Conservation (phyloP, 2,329 filamentous ascomycete species). For the Colletotrichum plurivorum region DNA sequence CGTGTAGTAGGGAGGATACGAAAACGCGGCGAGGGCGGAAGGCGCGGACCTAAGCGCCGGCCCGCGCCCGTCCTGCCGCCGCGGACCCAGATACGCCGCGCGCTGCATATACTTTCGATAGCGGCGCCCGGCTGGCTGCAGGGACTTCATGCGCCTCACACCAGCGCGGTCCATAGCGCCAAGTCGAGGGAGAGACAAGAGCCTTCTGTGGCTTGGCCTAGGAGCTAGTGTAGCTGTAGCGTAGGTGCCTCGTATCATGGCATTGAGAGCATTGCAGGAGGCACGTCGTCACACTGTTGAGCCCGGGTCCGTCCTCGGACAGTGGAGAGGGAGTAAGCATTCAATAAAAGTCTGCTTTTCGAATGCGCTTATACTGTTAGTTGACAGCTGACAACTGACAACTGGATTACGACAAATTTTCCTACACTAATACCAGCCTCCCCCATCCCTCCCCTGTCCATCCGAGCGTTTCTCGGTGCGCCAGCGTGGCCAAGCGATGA, state of each 20-base stretch:
- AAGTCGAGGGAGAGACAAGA: background rate
- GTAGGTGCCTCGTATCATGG: slow-evolving; percentile 15
- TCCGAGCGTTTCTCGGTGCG: too few species aligned
- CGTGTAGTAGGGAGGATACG: background rate
- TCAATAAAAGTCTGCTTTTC: background rate
- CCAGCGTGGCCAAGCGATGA: too few species aligned
- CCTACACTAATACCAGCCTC: too few species aligned
- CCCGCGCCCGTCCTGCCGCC: slow-evolving; percentile 18
- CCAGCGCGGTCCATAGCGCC: slow-evolving; percentile 14
- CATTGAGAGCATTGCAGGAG: slow-evolving; percentile 4
- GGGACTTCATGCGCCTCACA: slow-evolving; percentile 3
- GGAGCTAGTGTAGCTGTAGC: background rate
- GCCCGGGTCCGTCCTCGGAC: background rate
- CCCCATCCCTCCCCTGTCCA: too few species aligned
- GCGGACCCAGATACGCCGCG: background rate
- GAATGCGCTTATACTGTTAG: background rate
- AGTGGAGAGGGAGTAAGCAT: too few species aligned
- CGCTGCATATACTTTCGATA: slow-evolving; percentile 16
- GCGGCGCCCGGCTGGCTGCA: slow-evolving; percentile 16
- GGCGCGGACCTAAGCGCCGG: slow-evolving; percentile 19
- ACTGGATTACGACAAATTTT: too few species aligned
- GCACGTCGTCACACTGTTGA: background rate
- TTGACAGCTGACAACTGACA: too few species aligned
- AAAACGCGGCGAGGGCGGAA: background rate
- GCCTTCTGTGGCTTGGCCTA: background rate